Evolutionary conservation across 768 basidiomycete species (phyloP), one percentile per base, ranked within the genome.

Genomic region (Boletus tomentosulus): DNA sequence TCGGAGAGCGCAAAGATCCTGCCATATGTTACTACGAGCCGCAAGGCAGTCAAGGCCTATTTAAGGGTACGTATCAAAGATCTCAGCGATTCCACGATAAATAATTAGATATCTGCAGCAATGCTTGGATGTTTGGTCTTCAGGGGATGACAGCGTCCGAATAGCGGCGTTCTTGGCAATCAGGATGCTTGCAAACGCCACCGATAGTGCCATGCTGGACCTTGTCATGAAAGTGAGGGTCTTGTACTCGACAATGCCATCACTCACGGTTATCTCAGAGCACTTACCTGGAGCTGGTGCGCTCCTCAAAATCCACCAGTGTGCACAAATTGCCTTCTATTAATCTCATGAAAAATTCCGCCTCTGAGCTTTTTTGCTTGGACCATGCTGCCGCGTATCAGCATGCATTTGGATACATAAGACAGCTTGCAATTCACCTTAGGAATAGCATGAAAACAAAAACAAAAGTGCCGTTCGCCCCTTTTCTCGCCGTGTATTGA

Each of bases 271-370:
- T 28, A 12, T 41, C 38, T 22, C 55, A 96, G 92, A 89, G 86
- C 57, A 85, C 85, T n/a, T 99, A 99, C 72, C 78, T 90, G 42
- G 81, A 89, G 15, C 76, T 99, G 28, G 82, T 98, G 45, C 86
- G 91, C 28, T 86, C 84, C 6, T 85, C 86, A 44, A 92, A 93
- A 66, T 82, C 86, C 11, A 97, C 93, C n/a, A 89, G 79, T 46
- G 77, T 83, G 2, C 85, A 96, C 71, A 92, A 89, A 4, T 75
- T 98, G 9, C 94, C 96, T 22, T 84, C 89, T 3, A 89, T 98
- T 70, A 96, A 90, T 63, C 74, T 98, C 42, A 96, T 98, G 92
- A 99, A 99, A 71, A 97, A 98, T 69, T 91, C 94, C 6, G 96
- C 95, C 0, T 89, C 91, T 1, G 94, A 97, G 65, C 74, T 98